Base-by-base conservation (phyloP, 2,329 filamentous ascomycete species). In the Penicillium sp. region DNA sequence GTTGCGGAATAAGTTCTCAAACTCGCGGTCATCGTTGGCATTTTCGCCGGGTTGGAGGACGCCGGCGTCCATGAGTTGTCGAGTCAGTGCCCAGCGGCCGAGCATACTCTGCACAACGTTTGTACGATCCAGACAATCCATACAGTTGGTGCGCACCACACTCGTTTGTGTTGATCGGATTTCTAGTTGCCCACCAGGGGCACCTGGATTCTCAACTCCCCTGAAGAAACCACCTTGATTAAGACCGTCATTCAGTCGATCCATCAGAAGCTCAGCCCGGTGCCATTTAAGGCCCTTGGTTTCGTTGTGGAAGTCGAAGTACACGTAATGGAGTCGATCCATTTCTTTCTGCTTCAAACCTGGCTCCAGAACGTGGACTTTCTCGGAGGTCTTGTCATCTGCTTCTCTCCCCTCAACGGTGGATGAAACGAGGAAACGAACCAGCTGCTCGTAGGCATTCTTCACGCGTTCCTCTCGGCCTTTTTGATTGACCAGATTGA, bases 21-120 rank as follows among this genome's bases (percentile, higher is more conserved):
- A 98, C 1, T 78, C 81, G 9, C 79, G 74, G 62, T 96, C 89
- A 60, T 90, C 86, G 49, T 84, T 83, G 58, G 93, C 90, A 24
- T 79, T 83, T 61, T 91, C 82, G 47, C 90, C 90, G 26, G 82
- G 80, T 45, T 80, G 71, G 60, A 97, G 80, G 44, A 96, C 74
- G 33, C 90, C 90, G 3, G 89, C 74, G 59, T 97, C 91, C 54
- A 84, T 80, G 48, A 98, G 82, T 75, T 95, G 93, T 55, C 90
- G 85, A 52, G 90, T 90, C 36, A 98, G 76, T 11, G 88, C 87
- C 80, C 84, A 90, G 44, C 91, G 85, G 8, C 88, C 93, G 49
- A 98, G 81, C 86, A 97, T 95, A 68, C 89, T 95, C 72, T 98
- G 93, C 3, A 98, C 89, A 5, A 98, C 90, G 61, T 98, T 98